Evolutionary conservation across 345 rosid species (phyloP).

Genomic region (Eucalyptus urophylla): DNA sequence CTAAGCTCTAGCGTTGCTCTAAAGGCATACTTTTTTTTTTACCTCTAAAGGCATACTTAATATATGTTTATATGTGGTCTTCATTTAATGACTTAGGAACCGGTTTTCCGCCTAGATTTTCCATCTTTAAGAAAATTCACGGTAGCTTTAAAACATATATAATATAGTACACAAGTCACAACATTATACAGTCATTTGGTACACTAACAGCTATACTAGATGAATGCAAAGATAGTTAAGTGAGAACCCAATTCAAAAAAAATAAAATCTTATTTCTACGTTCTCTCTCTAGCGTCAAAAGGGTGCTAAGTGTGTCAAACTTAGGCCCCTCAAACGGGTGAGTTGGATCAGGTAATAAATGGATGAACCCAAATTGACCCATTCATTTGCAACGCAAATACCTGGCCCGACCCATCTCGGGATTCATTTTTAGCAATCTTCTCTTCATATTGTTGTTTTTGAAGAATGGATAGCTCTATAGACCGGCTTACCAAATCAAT

Average conservation of each 20-base stretch:
- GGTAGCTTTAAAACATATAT: too few relatives aligned
- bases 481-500: neutral
- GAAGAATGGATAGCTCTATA: neutral
- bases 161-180: too few relatives aligned
- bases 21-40: neutral
- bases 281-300: too few relatives aligned
- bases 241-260: neutral
- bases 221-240: neutral
- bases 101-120: too few relatives aligned
- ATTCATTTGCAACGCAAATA: neutral
- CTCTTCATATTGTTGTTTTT: too few relatives aligned
- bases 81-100: too few relatives aligned
- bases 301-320: neutral
- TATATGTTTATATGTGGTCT: too few relatives aligned
- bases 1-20: neutral
- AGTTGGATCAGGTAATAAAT: too few relatives aligned
- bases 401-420: rapidly evolving
- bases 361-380: too few relatives aligned
- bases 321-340: neutral
- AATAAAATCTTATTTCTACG: too few relatives aligned
- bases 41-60: neutral
- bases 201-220: neutral
- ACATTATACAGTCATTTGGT: too few relatives aligned
- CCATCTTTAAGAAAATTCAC: too few relatives aligned
- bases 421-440: neutral